A percentile compares a stretch with the other conserved stretches of the same genome.
Evolutionary conservation across 495 filamentous ascomycete genomes (phyloP).

Genomic region (Rostrohypoxylon terebratum): DNA sequence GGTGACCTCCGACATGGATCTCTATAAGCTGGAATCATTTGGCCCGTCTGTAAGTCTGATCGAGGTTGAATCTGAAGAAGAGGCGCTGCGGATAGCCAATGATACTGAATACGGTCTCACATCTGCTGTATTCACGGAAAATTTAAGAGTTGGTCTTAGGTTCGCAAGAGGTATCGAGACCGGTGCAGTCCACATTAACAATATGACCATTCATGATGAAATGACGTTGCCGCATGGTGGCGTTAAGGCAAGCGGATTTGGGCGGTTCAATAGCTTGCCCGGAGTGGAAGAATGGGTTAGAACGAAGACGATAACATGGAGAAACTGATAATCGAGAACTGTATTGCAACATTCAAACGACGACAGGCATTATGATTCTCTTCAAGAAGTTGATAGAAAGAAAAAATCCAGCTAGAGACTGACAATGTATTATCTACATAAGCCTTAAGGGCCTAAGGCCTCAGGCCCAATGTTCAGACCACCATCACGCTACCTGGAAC

Average conservation of each 20-base stretch:
- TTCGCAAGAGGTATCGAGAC: conserved; percentile 80
- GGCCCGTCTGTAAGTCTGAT: conserved; percentile 78
- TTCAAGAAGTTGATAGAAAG: neutral
- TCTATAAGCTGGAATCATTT: conserved; percentile 85
- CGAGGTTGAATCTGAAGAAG: conserved; percentile 69
- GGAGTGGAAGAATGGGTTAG: conserved; percentile 81
- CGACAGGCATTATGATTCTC: neutral
- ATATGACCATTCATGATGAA: conserved; percentile 88
- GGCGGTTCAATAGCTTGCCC: conserved; percentile 65
- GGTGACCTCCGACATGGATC: conserved; percentile 83
- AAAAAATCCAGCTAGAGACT: neutral
- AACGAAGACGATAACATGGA: conserved; percentile 85
- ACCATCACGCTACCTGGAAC: neutral
- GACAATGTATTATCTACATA: neutral
- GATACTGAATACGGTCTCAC: conserved; percentile 83
- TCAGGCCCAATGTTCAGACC: neutral
- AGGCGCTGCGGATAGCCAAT: conserved; percentile 83
- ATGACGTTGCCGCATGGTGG: conserved; percentile 83
- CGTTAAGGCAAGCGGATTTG: conserved; percentile 85
- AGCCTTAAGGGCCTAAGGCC: conserved; percentile 1
- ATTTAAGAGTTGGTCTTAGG: conserved; percentile 78
- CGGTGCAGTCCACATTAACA: conserved; percentile 91
- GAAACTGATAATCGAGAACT: conserved; percentile 53
- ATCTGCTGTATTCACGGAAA: conserved; percentile 87
- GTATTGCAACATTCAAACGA: neutral